phyloP scores from a whole-genome alignment of 2,329 filamentous ascomycete genomes.

The Fusarium decemcellulare region DNA sequence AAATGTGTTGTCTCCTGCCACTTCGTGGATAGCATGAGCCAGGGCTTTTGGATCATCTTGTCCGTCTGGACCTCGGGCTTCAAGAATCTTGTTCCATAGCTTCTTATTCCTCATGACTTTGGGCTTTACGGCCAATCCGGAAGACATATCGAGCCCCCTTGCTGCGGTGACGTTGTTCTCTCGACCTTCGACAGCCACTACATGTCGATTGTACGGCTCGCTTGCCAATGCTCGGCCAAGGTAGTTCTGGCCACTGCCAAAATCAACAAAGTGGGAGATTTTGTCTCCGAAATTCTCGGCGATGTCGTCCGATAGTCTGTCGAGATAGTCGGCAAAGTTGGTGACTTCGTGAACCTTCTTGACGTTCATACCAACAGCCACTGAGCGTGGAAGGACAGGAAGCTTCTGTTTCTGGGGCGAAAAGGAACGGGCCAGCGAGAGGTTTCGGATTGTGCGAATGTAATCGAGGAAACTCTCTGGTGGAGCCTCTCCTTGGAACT shows the following conservation, averaged over 20 bases:
- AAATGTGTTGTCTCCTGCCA: too few relatives aligned
- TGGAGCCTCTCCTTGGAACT: constrained; percentile 51
- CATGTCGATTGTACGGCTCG: constrained; percentile 85
- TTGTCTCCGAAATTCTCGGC: constrained; percentile 67
- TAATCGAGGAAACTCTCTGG: constrained; percentile 78
- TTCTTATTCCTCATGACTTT: constrained; percentile 88
- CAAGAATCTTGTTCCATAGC: constrained; percentile 71
- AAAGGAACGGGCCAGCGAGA: constrained; percentile 77
- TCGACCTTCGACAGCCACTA: constrained; percentile 91
- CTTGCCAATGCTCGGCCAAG: constrained; percentile 89
- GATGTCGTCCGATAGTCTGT: constrained; percentile 71
- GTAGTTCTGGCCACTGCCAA: constrained; percentile 97
- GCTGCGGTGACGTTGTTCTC: constrained; percentile 90
- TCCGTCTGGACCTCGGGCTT: constrained; percentile 49
- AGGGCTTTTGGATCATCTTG: constrained; percentile 58
- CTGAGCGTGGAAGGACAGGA: constrained; percentile 75
- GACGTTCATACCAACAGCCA: constrained; percentile 92
- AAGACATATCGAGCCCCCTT: constrained; percentile 85
- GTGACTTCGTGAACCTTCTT: constrained; percentile 97
- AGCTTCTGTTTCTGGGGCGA: constrained; percentile 59
- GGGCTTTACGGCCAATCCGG: constrained; percentile 81
- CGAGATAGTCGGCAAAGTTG: constrained; percentile 89
- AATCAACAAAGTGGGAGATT: constrained; percentile 93
- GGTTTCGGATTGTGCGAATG: constrained; percentile 77
- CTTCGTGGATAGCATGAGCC: constrained; percentile 52